phyloP scores from a whole-genome alignment of 768 basidiomycete genomes.

The Serendipita sp. region DNA sequence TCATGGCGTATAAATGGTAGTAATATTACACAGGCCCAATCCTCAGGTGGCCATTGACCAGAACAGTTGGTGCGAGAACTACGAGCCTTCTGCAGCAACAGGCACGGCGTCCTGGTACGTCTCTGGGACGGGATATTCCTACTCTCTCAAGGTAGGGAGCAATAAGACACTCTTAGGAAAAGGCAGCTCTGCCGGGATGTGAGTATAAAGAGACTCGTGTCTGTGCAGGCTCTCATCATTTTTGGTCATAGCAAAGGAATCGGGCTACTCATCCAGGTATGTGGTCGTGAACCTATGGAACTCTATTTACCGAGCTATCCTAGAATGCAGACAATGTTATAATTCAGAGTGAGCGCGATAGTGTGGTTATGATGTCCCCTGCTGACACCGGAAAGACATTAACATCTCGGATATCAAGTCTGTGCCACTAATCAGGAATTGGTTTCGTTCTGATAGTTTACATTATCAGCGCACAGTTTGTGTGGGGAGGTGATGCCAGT shows the following conservation, averaged over 20 bases:
- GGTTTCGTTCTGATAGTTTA: too few relatives aligned
- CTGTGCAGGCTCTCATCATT: background rate
- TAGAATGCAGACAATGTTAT: constrained; percentile 4
- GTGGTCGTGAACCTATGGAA: background rate
- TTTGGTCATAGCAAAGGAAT: constrained; percentile 2
- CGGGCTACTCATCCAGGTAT: background rate
- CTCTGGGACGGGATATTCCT: background rate
- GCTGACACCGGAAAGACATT: background rate
- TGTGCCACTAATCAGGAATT: too few relatives aligned
- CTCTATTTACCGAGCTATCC: background rate
- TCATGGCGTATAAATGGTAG: background rate
- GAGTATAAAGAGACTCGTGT: background rate
- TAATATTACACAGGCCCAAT: background rate
- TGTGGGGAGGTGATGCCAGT: constrained; percentile 8
- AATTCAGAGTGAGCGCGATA: background rate
- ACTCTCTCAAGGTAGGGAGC: constrained; percentile 3
- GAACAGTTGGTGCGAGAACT: constrained; percentile 8
- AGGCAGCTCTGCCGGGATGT: constrained; percentile 7
- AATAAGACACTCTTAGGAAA: constrained; percentile 7
- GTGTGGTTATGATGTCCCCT: background rate
- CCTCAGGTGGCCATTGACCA: constrained; percentile 7
- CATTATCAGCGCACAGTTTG: background rate
- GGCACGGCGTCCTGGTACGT: background rate
- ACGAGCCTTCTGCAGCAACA: background rate
- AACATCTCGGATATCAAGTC: background rate